These are phyloP conservation scores for Kingdonia uniflora DNA, from an alignment of 164 flowering plant genomes.

Conservation along the genomic window DNA sequence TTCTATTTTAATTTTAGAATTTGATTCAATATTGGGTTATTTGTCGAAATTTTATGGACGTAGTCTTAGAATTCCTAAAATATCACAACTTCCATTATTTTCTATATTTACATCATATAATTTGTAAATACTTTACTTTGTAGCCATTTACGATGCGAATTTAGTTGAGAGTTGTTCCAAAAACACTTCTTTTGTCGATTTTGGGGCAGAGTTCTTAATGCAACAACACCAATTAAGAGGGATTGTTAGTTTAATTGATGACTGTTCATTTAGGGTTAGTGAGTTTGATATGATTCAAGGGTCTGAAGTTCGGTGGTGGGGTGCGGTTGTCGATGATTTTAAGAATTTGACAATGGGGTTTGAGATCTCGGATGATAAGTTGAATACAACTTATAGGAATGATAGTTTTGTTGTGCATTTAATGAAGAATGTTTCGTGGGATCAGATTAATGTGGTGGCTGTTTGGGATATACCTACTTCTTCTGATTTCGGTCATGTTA, in stretches of 20 bases:
- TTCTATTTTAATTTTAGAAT: too few species aligned
- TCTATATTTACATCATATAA: too few species aligned
- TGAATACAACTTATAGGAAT: conserved; percentile 62
- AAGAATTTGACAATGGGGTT: conserved; percentile 62
- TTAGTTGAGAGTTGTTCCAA: conserved; percentile 17
- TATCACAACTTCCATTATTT: too few species aligned
- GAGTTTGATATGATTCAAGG: conserved; percentile 82
- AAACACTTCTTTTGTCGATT: conserved; percentile 28
- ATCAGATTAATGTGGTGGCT: conserved; percentile 54
- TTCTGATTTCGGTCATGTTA: conserved; percentile 70
- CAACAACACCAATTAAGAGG: conserved; percentile 82
- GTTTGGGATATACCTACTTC: conserved; percentile 73
- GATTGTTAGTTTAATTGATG: conserved; percentile 37
- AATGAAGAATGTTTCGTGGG: conserved; percentile 62
- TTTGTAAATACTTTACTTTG: too few species aligned
- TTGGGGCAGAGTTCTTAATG: conserved; percentile 57
- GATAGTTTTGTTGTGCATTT: conserved; percentile 48
- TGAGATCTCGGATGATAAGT: conserved; percentile 45
- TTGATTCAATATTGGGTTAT: too few species aligned
- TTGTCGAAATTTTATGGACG: too few species aligned
- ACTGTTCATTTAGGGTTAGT: conserved; percentile 69
- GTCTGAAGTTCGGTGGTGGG: conserved; percentile 82
- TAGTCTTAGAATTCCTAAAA: too few species aligned
- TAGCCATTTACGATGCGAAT: too few species aligned
- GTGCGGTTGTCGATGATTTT: conserved; percentile 45